These are phyloP conservation scores for Fusarium buxicola DNA, from an alignment of 2,329 filamentous ascomycete species.

Conservation along the genomic window DNA sequence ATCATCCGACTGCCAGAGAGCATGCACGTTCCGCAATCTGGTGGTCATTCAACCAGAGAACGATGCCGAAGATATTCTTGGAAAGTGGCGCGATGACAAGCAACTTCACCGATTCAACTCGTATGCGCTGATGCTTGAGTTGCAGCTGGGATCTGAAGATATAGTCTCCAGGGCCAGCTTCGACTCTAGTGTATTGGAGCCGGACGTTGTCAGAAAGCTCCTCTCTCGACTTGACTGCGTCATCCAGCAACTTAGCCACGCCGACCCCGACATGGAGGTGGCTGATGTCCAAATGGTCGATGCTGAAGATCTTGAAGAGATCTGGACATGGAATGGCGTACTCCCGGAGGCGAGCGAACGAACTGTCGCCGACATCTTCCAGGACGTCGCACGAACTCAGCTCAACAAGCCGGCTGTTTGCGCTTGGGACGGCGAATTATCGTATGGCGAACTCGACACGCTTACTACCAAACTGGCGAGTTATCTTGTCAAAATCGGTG, in stretches of 20 bases:
- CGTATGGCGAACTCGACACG: not conserved
- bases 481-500: not conserved
- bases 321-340: constrained; percentile 1
- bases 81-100: not conserved
- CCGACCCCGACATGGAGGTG: not conserved
- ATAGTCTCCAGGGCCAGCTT: not conserved
- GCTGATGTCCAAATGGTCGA: not conserved
- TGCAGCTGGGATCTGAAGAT: not conserved
- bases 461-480: not conserved
- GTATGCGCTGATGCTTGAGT: not conserved
- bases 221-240: not conserved
- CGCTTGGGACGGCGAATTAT: constrained; percentile 7
- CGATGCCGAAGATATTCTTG: not conserved
- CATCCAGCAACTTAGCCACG: not conserved
- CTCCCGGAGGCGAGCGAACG: too few relatives aligned
- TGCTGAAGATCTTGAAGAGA: not conserved
- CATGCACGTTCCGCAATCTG: constrained; percentile 13
- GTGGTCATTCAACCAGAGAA: constrained; percentile 9
- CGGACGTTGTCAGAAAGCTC: not conserved
- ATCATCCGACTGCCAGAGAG: not conserved
- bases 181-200: not conserved
- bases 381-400: too few relatives aligned
- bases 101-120: not conserved
- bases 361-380: too few relatives aligned
- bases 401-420: not conserved